Base-by-base conservation (phyloP, 257 asterid species). In the Sherardia arvensis region DNA sequence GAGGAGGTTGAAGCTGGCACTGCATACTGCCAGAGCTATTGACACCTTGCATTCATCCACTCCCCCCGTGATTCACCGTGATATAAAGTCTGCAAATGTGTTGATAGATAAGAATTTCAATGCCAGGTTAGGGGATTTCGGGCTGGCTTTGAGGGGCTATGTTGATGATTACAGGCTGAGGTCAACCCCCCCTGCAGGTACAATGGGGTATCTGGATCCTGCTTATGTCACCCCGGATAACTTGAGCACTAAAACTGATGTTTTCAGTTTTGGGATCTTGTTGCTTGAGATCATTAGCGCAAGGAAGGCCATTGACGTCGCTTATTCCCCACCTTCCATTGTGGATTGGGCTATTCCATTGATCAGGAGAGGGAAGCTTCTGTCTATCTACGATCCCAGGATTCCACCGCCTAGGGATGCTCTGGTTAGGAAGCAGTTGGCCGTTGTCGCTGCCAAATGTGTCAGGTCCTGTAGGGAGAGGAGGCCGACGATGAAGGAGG, bases 161-260 rank as follows among this genome's bases (percentile, higher is more conserved):
- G 83, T 71, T 38, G 91, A 86, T 68, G 86, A 79, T 69, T 81
- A 47, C 65, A 78, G 81, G 64, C 66, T 89, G 63, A 89, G 77
- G 71, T 84, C 95, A 51, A 87, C 95, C 61, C 97, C 97, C 8
- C 97, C 97, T 18, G 95, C 97, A 4, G 97, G 97, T 47, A 87
- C 95, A 15, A 85, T 90, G 95, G 97, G 97, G n/a, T 90, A 87
- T 72, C 75, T 90, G 67, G 97, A 90, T 73, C 97, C 97, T 45
- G 67, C 84, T 47, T 90, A 90, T 73, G 85, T 84, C 0, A 90
- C 95, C 63, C 97, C 94, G 18, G 94, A 87, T 69, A 80, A 83
- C 74, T 65, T 90, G 67, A 87, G 95, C 34, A 78, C 91, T 0
- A 90, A 90, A 40, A 87, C 80, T 64, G 97, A 87, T 67, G 95